Percentiles rank a stretch among this genome's conserved stretches.
phyloP scores from a whole-genome alignment of 192 early-diverging fungal genomes.

The Tieghemiomyces parasiticus region DNA sequence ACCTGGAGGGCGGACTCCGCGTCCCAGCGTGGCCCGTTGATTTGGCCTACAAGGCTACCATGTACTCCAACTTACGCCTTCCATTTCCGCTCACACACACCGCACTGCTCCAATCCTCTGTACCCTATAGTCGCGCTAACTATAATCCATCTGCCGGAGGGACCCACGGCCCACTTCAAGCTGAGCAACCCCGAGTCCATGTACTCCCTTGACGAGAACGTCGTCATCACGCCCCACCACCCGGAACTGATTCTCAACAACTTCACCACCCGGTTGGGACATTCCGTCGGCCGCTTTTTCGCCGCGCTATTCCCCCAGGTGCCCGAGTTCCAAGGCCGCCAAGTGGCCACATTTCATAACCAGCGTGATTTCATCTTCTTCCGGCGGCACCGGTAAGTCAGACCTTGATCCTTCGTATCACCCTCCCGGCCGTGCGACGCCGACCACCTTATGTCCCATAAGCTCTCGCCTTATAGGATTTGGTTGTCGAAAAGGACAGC shows the following conservation, averaged over 20 bases:
- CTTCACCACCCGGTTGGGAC: conserved; percentile 91
- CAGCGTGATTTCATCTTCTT: conserved; percentile 99
- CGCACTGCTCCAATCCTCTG: no score
- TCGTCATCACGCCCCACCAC: conserved; percentile 56
- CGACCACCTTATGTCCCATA: no score
- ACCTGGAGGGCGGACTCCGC: no score
- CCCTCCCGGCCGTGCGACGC: no score
- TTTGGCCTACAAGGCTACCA: no score
- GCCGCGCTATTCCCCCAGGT: conserved; percentile 93
- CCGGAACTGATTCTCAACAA: conserved; percentile 98
- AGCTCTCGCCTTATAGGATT: no score
- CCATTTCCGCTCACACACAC: no score
- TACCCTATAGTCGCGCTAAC: conserved; percentile 58
- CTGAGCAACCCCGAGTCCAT: conserved; percentile 64
- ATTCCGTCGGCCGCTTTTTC: conserved; percentile 92
- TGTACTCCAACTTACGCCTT: no score
- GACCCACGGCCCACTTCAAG: conserved; percentile 95
- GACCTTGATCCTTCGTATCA: no score
- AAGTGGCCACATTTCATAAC: conserved; percentile 94
- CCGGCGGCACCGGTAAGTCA: conserved; percentile 89
- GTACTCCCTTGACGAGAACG: conserved; percentile 74
- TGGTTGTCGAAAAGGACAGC: no score
- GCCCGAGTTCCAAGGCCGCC: conserved; percentile 89
- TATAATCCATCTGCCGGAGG: conserved; percentile 87
- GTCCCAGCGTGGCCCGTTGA: no score